A percentile compares a stretch with the other conserved stretches of the same genome.
Evolutionary conservation across 305 asterid genomes (phyloP).

Genomic region (Coffea humblotiana): DNA sequence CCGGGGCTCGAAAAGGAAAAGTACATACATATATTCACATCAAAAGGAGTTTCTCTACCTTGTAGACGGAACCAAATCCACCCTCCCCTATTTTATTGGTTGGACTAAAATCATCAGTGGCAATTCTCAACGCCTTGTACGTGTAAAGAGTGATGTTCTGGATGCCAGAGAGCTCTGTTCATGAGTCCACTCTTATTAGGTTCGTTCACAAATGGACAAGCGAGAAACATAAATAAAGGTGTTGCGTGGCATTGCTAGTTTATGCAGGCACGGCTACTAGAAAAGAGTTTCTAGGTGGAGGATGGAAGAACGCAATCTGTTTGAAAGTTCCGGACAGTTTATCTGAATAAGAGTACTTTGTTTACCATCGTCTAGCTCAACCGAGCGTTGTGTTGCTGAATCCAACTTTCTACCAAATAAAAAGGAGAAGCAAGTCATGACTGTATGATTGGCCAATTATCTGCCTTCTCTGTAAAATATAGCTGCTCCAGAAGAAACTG

Average conservation of each 20-base stretch:
- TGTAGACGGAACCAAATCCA: constrained; percentile 86
- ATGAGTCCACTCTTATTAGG: constrained; percentile 16
- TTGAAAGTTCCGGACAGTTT: not conserved
- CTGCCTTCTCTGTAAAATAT: constrained; percentile 5
- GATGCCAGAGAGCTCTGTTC: constrained; percentile 63
- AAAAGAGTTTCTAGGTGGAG: not conserved
- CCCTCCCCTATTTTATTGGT: constrained; percentile 87
- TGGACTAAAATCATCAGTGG: constrained; percentile 68
- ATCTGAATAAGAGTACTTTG: not conserved
- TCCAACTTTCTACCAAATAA: constrained; percentile 26
- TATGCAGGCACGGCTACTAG: not conserved
- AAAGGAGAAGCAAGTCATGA: constrained; percentile 36
- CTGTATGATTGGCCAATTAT: constrained; percentile 19
- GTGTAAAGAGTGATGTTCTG: constrained; percentile 57
- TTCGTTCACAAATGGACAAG: not conserved
- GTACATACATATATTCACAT: not conserved
- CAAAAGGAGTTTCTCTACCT: constrained; percentile 43
- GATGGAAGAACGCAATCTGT: not conserved
- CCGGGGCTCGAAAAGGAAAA: constrained; percentile 5
- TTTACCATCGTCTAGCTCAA: constrained; percentile 25
- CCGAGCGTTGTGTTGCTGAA: constrained; percentile 1
- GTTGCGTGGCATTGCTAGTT: constrained; percentile 3
- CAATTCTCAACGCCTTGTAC: constrained; percentile 64
- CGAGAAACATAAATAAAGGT: not conserved
- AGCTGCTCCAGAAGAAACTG: constrained; percentile 12